Evolutionary conservation across 2,329 filamentous ascomycete species (phyloP).

Genomic region (Epicoccum sorghinum): DNA sequence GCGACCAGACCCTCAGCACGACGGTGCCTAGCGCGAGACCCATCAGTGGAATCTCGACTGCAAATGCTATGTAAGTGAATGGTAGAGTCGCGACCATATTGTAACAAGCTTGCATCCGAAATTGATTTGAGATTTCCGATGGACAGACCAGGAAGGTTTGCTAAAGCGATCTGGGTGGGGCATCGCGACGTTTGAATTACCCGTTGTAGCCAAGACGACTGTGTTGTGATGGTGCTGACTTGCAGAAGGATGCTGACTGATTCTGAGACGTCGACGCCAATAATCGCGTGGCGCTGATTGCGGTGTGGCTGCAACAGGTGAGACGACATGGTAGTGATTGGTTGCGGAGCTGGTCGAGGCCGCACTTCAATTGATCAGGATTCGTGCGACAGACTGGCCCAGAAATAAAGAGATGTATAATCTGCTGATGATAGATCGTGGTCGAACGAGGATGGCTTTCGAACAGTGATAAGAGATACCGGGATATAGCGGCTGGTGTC

Average conservation of each 20-base stretch:
- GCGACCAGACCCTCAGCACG: slow-evolving; percentile 29
- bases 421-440: no score
- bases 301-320: neutral
- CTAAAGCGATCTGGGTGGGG: neutral
- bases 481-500: no score
- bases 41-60: slow-evolving; percentile 37
- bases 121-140: neutral
- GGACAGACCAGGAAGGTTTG: neutral
- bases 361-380: no score
- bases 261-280: slow-evolving; percentile 3
- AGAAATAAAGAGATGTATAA: no score
- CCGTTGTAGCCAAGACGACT: slow-evolving; percentile 14
- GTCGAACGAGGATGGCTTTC: no score
- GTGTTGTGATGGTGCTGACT: slow-evolving; percentile 19
- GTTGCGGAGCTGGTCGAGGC: neutral
- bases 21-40: slow-evolving; percentile 30
- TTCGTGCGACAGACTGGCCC: no score
- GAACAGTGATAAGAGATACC: no score
- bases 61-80: slow-evolving; percentile 18
- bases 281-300: neutral
- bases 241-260: slow-evolving; percentile 25
- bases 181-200: slow-evolving; percentile 18
- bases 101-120: neutral
- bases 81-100: slow-evolving; percentile 3
- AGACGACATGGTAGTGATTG: neutral